Evolutionary conservation across 1,139 yeast genomes (phyloP).

Genomic region (Groenewaldozyma sp.): DNA sequence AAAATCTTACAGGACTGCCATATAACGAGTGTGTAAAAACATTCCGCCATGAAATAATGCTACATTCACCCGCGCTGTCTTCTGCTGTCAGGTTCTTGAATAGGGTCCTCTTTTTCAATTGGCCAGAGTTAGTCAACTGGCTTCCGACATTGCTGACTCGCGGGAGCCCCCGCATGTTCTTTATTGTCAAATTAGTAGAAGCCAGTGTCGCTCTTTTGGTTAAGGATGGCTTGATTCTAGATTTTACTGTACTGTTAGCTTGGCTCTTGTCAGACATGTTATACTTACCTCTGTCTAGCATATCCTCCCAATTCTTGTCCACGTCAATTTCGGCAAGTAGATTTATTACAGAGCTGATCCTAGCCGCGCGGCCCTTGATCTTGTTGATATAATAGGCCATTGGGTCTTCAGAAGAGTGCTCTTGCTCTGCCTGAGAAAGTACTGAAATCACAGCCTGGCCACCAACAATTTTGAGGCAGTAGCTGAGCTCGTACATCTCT

Average conservation of each 20-base stretch:
- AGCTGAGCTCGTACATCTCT: constrained; percentile 17
- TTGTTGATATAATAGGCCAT: background rate
- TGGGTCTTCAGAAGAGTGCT: background rate
- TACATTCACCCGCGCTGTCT: constrained; percentile 11
- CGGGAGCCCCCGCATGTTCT: background rate
- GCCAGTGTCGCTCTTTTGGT: background rate
- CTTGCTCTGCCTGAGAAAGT: constrained; percentile 1
- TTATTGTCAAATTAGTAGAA: background rate
- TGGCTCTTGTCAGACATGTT: too few species aligned
- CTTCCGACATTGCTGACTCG: background rate
- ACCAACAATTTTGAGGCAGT: constrained; percentile 16
- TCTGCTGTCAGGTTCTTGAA: background rate
- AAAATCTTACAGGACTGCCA: constrained; percentile 18
- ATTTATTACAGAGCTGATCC: background rate
- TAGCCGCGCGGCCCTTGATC: background rate
- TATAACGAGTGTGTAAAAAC: constrained; percentile 21
- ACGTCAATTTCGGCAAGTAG: background rate
- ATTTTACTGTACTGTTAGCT: too few species aligned
- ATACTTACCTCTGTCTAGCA: too few species aligned
- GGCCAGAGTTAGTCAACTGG: background rate
- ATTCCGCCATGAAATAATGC: constrained; percentile 19
- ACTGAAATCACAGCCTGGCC: constrained; percentile 10
- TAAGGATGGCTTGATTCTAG: too few species aligned
- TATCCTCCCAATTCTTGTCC: background rate
- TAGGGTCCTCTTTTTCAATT: background rate